Evolutionary conservation across 768 basidiomycete genomes (phyloP).

Genomic region (Macrolepiota dolichaula): DNA sequence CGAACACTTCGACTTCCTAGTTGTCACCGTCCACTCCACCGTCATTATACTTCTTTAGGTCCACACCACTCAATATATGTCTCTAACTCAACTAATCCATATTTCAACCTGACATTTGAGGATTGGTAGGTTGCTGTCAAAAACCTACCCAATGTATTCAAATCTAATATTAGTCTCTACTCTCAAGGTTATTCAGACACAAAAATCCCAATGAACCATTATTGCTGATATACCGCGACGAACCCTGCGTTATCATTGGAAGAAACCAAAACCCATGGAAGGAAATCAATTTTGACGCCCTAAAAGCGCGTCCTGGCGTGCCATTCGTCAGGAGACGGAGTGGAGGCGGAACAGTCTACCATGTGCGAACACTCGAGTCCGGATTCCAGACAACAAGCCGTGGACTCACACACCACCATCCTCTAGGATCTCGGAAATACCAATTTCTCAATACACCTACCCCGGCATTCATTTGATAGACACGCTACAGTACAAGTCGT

Average conservation of each 20-base stretch:
- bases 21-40: slow-evolving; percentile 13
- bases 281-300: slow-evolving; percentile 75
- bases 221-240: slow-evolving; percentile 84
- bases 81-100: slow-evolving; percentile 77
- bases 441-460: slow-evolving; percentile 92
- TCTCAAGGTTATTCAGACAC: slow-evolving; percentile 60
- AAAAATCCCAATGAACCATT: slow-evolving; percentile 64
- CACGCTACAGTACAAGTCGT: slow-evolving; percentile 75
- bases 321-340: slow-evolving; percentile 84
- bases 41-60: slow-evolving; percentile 15
- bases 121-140: slow-evolving; percentile 65
- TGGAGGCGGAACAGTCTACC: slow-evolving; percentile 95
- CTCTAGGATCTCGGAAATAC: slow-evolving; percentile 92
- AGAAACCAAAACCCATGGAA: slow-evolving; percentile 99
- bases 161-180: not conserved
- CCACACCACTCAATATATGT: slow-evolving; percentile 59
- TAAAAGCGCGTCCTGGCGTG: slow-evolving; percentile 45
- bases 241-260: slow-evolving; percentile 89
- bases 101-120: slow-evolving; percentile 87
- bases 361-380: slow-evolving; percentile 56
- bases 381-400: not conserved
- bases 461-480: slow-evolving; percentile 78
- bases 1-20: slow-evolving; percentile 14
- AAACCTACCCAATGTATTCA: slow-evolving; percentile 2
- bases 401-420: not conserved